Evolutionary conservation across 805 yeast species (phyloP).

Genomic region (Sugiyamaella smithiae): DNA sequence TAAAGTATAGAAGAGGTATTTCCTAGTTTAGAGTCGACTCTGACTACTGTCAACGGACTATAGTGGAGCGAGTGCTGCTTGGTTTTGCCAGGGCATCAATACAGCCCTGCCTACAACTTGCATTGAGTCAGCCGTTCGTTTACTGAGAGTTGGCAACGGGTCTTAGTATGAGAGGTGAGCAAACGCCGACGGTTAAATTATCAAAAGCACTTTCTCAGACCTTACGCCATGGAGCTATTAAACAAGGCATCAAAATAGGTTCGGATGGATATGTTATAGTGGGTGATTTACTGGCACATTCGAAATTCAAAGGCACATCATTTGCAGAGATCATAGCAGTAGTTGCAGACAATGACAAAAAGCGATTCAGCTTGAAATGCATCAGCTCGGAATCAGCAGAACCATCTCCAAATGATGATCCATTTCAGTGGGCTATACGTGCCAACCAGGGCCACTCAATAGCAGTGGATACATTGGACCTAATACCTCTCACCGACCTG

Average conservation of each 20-base stretch:
- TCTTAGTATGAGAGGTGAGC: too few species aligned
- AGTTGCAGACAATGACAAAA: conserved; percentile 65
- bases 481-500: conserved; percentile 36
- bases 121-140: too few species aligned
- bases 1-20: too few species aligned
- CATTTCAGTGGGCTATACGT: conserved; percentile 47
- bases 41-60: too few species aligned
- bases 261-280: conserved; percentile 63
- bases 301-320: conserved; percentile 56
- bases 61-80: too few species aligned
- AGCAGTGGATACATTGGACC: conserved; percentile 40
- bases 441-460: conserved; percentile 95
- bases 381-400: background rate
- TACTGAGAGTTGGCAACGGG: too few species aligned
- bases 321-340: conserved; percentile 55
- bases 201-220: conserved; percentile 75
- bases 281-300: conserved; percentile 48
- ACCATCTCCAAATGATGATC: conserved; percentile 15
- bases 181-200: conserved; percentile 40
- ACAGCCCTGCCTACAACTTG: too few species aligned
- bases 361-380: conserved; percentile 56
- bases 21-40: too few species aligned
- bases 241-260: conserved; percentile 65
- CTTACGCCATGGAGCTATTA: conserved; percentile 80
- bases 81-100: too few species aligned